A percentile compares a stretch with the other conserved stretches of the same genome.
Conservation (phyloP, 495 filamentous ascomycete species). For the Xylaria nigripes region DNA sequence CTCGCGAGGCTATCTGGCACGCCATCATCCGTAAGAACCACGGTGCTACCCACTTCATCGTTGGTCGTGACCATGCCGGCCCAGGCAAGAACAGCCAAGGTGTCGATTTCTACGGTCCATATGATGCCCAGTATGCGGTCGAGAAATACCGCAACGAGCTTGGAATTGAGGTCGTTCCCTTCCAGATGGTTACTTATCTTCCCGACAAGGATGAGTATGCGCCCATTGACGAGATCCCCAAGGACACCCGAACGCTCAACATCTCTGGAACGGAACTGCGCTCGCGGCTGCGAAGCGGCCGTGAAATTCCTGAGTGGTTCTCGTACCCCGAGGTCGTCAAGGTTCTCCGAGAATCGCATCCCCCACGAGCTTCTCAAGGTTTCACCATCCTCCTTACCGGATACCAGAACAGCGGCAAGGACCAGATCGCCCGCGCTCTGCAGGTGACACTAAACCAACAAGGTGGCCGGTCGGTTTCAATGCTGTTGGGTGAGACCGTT, state of each 20-base stretch:
- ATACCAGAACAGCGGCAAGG: slow-evolving; percentile 94
- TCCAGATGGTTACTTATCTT: slow-evolving; percentile 99
- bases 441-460: slow-evolving; percentile 99
- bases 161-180: slow-evolving; percentile 96
- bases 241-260: slow-evolving; percentile 83
- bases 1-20: slow-evolving; percentile 98
- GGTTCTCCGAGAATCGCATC: slow-evolving; percentile 91
- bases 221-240: slow-evolving; percentile 78
- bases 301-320: slow-evolving; percentile 98
- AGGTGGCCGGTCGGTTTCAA: slow-evolving; percentile 85
- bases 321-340: slow-evolving; percentile 98
- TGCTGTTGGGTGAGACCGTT: slow-evolving; percentile 91
- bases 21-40: slow-evolving; percentile 99
- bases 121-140: slow-evolving; percentile 95
- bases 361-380: slow-evolving; percentile 77
- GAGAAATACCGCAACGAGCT: slow-evolving; percentile 95
- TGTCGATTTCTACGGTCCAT: slow-evolving; percentile 94
- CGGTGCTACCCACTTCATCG: slow-evolving; percentile 98
- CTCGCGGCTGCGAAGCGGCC: slow-evolving; percentile 75
- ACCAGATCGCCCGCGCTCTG: slow-evolving; percentile 87
- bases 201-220: slow-evolving; percentile 95
- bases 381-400: slow-evolving; percentile 98
- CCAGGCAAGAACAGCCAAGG: slow-evolving; percentile 96
- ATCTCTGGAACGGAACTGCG: slow-evolving; percentile 96
- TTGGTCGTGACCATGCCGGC: slow-evolving; percentile 94